Evolutionary conservation across 176 grass and related monocot species (phyloP), one percentile per base, ranked within the genome.

Genomic region (Pontederia crassipes): DNA sequence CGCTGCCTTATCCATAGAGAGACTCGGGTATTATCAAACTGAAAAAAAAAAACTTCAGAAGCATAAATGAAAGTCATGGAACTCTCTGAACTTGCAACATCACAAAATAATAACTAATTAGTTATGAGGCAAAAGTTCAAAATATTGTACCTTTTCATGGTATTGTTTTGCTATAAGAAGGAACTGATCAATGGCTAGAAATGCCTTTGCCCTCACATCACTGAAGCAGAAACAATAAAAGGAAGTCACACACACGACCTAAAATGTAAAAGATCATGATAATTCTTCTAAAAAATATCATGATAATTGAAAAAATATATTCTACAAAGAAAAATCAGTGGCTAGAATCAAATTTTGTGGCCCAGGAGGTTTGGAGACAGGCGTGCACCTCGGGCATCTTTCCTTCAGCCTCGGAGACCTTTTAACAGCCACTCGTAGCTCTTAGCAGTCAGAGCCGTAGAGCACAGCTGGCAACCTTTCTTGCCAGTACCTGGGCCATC

Each of bases 171-270:
- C 81, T 80, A 98, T 81, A 69, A 74, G 75, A 84, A 98, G 74
- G 65, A 92, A 98, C 45, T 98, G 94, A 76, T 98, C 88, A 48
- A 84, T 80, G 78, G 94, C 94, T 83, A 89, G 78, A 72, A 98
- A 98, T 61, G 94, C 94, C 70, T 98, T 92, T 64, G 79, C 89
- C 67, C 94, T 85, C 64, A 98, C 94, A 68, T 98, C 94, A 77
- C 94, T 98, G 70, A 18, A 47, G 59, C 46, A 66, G 12, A 40
- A 63, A 66, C 64, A 64, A 66, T 71, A 17, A 52, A 49, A 54
- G 11, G 78, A 62, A 68, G 51, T 64, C 54, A 72, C 15, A 48
- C 49, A 59, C 20, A 45, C 52, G 20, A 57, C 17, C 15, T 35
- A 4, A 15, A 61, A 40, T 46, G 64, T 11, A 1, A 15, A 65